phyloP scores from a whole-genome alignment of 2,329 filamentous ascomycete species.

The Daldinia sp. region DNA sequence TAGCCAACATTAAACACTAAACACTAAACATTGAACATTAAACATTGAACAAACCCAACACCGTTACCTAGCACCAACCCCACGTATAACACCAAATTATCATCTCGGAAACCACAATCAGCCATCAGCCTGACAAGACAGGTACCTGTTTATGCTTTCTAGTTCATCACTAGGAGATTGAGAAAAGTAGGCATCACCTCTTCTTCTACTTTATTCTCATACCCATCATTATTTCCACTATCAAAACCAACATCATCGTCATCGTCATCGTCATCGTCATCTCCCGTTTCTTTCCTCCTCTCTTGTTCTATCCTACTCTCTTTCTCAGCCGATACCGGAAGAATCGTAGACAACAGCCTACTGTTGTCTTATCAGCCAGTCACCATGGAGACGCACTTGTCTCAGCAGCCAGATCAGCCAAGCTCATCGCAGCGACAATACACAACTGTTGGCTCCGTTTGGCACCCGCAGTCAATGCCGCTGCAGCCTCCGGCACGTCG shows the following conservation, averaged over 20 bases:
- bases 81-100: background rate
- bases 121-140: background rate
- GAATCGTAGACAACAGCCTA: background rate
- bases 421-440: slow-evolving; percentile 53
- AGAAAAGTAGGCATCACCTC: background rate
- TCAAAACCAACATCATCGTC: too few species aligned
- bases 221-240: slow-evolving; percentile 15
- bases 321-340: background rate
- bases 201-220: slow-evolving; percentile 8
- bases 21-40: background rate
- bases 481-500: slow-evolving; percentile 65
- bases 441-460: slow-evolving; percentile 69
- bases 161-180: background rate
- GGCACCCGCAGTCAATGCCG: slow-evolving; percentile 62
- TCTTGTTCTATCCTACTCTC: background rate
- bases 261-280: slow-evolving; percentile 5
- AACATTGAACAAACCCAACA: background rate
- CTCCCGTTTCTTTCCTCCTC: slow-evolving; percentile 4
- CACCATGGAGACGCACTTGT: slow-evolving; percentile 25
- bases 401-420: slow-evolving; percentile 13
- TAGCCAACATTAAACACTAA: too few species aligned
- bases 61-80: background rate
- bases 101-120: background rate
- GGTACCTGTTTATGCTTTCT: background rate
- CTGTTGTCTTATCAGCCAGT: slow-evolving; percentile 3